Evolutionary conservation across 1,284 basidiomycete genomes (phyloP), one percentile per base, ranked within the genome.

Genomic region (Polyporus tsugae): DNA sequence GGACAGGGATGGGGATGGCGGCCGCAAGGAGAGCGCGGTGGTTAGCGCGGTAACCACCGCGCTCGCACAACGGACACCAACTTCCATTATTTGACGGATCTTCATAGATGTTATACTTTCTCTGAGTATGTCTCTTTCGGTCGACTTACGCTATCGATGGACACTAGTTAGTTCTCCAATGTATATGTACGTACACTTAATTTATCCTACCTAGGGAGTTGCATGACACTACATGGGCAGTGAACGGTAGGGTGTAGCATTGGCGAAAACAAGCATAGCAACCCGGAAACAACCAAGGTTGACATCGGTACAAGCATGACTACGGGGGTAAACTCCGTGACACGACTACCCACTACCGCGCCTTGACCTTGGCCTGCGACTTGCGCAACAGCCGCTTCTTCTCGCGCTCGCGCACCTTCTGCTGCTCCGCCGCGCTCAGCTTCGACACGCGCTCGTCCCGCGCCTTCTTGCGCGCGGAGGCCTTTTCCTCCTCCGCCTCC

Each of bases 371-470:
- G 64, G 86, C 86, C 76, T 93, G 92, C 49, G 85, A 82, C 79
- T 93, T 94, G 72, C 87, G 87, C 68, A 93, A 69, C 35, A 83
- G 80, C 44, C 90, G 89, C 79, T 93, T 95, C 70, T 89, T 89
- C 75, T 93, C 93, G 71, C 91, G 89, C 65, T 94, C 93, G 68
- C 93, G 82, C 71, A 90, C 90, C 88, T 93, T 95, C 84, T 92
- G 91, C 82, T 95, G 92, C 78, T 96, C 95, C 65, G 91, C 87
- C 44, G 94, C 88, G 74, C 89, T 91, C 72, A 96, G 85, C 73
- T 87, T 88, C 25, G 91, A 85, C 36, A 73, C 60, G n/a, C 63
- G 63, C 81, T 92, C 91, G 77, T 93, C 91, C 75, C 86, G 90
- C 78, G 88, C 87, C 75, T 93, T 92, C 77, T 90, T 90, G 81